phyloP scores from a whole-genome alignment of 2,329 filamentous ascomycete species.

The Xylaria sp. region DNA sequence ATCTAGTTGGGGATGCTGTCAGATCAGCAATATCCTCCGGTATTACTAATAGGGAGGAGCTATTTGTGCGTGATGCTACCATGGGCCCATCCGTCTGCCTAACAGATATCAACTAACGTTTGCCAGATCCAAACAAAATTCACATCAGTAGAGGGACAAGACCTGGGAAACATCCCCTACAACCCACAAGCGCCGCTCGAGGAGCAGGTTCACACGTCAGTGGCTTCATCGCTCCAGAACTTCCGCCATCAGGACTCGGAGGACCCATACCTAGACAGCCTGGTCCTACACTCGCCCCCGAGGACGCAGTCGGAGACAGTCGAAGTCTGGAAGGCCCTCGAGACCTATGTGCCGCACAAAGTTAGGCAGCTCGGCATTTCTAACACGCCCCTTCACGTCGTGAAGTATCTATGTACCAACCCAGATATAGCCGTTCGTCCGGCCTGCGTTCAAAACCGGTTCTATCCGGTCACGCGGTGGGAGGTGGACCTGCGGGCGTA shows the following conservation, averaged over 20 bases:
- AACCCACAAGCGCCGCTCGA: constrained; percentile 58
- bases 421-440: constrained; percentile 40
- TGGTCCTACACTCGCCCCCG: constrained; percentile 71
- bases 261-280: constrained; percentile 63
- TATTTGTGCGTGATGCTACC: constrained; percentile 58
- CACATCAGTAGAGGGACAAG: constrained; percentile 66
- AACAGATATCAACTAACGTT: constrained; percentile 15
- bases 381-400: constrained; percentile 64
- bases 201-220: constrained; percentile 68
- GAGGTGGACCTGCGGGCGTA: constrained; percentile 62
- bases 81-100: constrained; percentile 5
- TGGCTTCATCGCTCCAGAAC: constrained; percentile 67
- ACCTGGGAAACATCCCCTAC: constrained; percentile 63
- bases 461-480: constrained; percentile 61
- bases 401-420: constrained; percentile 53
- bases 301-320: constrained; percentile 51
- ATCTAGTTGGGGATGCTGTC: constrained; percentile 69
- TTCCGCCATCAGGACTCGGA: constrained; percentile 44
- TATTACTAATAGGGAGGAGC: constrained; percentile 57
- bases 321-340: constrained; percentile 67
- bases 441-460: constrained; percentile 75
- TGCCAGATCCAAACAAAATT: constrained; percentile 80
- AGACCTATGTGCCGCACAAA: constrained; percentile 64
- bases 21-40: constrained; percentile 62
- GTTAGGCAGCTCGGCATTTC: constrained; percentile 75